Conservation (phyloP, 257 asterid species). For the Rehmannia glutinosa region DNA sequence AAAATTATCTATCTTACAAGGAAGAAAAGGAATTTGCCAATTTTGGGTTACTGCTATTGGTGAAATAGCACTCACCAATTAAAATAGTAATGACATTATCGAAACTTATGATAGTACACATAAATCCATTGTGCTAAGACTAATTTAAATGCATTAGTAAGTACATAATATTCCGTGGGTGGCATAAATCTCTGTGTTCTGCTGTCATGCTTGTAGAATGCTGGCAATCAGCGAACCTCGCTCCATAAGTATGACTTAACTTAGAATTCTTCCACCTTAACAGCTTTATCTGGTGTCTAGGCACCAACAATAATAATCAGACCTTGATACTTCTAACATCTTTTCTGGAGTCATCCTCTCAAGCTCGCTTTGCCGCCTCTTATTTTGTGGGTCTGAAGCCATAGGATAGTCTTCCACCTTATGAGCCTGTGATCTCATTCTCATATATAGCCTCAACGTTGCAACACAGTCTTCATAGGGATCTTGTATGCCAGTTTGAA, state of each 20-base stretch:
- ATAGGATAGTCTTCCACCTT: conserved; percentile 49
- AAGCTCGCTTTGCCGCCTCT: conserved; percentile 78
- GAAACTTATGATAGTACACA: background rate
- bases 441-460: conserved; percentile 63
- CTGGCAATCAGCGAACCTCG: too few species aligned
- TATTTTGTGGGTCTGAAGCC: conserved; percentile 67
- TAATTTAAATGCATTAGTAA: conserved; percentile 2
- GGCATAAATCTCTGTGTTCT: too few species aligned
- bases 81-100: background rate
- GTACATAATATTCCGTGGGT: background rate
- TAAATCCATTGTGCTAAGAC: background rate
- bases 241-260: background rate
- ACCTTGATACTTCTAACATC: conserved; percentile 67
- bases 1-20: too few species aligned
- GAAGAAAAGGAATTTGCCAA: background rate
- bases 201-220: too few species aligned
- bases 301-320: conserved; percentile 94
- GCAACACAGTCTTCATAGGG: conserved; percentile 90
- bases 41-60: background rate
- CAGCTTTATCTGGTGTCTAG: conserved; percentile 42
- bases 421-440: conserved; percentile 76
- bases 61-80: background rate
- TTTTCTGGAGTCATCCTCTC: conserved; percentile 80
- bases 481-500: conserved; percentile 75
- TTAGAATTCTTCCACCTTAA: background rate